Base-by-base conservation (phyloP, 768 basidiomycete species). In the Lentinula sp. region DNA sequence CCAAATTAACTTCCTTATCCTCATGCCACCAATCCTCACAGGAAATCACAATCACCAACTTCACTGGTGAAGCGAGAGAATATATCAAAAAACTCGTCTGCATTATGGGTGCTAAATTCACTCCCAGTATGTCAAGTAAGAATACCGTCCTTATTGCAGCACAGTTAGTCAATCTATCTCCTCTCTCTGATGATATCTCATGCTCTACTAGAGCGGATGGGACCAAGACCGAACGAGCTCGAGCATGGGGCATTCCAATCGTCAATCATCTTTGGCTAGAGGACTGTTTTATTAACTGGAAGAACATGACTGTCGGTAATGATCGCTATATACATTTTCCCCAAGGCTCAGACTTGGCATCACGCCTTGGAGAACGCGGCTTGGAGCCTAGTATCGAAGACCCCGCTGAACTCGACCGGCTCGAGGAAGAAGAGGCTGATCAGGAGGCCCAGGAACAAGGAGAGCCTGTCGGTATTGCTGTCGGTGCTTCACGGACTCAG, bases 201-300 rank as follows among this genome's bases (percentile, higher is more conserved):
- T 12, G 6, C n/a, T 3, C 0, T 12, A 23, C 10, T 60, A 82
- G 81, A 54, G 69, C 74, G 36, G 71, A 73, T 2, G 80, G 81
- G 23, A 77, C 71, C 1, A 97, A 97, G 73, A 86, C 89, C 0
- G 73, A 74, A 6, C 90, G 90, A 67, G 92, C 93, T 0, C 76
- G 78, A 7, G 76, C 83, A 0, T 96, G 95, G 95, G 84, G 83
- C 0, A 89, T 95, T 63, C 88, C 93, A 0, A 78, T 95, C 61
- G 88, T 95, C 10, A 96, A 94, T 66, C 95, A 98, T 66, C 80
- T 81, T 0, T 97, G 93, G 93, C 78, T 97, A 3, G 95, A 97
- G 68, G 92, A 95, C 63, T 95, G 92, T 69, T 90, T 95, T 68
- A 73, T 85, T 20, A 79, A 85, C 56, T 97, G 95, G 94, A 81